A percentile compares a stretch with the other conserved stretches of the same genome.
Evolutionary conservation across 2,329 filamentous ascomycete genomes (phyloP).

Genomic region (Aspergillus hortae): DNA sequence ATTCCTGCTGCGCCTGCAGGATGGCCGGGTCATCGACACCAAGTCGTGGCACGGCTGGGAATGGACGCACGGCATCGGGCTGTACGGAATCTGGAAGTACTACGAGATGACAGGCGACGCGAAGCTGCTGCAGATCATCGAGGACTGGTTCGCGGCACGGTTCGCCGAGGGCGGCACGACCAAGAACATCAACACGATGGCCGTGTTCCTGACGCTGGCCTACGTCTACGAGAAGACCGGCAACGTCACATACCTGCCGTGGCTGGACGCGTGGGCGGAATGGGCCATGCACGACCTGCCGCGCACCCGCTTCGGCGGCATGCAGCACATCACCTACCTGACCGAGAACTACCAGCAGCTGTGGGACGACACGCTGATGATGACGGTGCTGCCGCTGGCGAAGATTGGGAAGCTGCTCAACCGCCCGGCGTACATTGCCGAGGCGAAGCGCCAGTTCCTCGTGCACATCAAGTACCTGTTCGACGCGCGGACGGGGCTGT

Average conservation of each 20-base stretch:
- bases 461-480: slow-evolving; percentile 76
- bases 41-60: slow-evolving; percentile 77
- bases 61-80: slow-evolving; percentile 75
- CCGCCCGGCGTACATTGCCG: slow-evolving; percentile 69
- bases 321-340: slow-evolving; percentile 73
- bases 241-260: slow-evolving; percentile 67
- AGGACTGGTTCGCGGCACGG: slow-evolving; percentile 68
- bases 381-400: slow-evolving; percentile 76
- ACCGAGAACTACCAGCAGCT: slow-evolving; percentile 69
- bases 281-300: slow-evolving; percentile 77
- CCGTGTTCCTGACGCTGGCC: slow-evolving; percentile 70
- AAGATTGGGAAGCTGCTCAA: slow-evolving; percentile 72
- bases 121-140: slow-evolving; percentile 61
- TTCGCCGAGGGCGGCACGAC: slow-evolving; percentile 69
- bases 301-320: slow-evolving; percentile 66
- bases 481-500: slow-evolving; percentile 67
- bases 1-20: slow-evolving; percentile 66
- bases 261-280: slow-evolving; percentile 77
- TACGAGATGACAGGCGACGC: slow-evolving; percentile 66
- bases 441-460: slow-evolving; percentile 74
- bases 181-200: slow-evolving; percentile 86
- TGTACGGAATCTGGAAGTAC: slow-evolving; percentile 81
- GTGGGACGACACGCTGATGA: slow-evolving; percentile 86
- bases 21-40: slow-evolving; percentile 75
- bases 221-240: slow-evolving; percentile 73